These are phyloP conservation scores for Oxyria digyna DNA, from an alignment of 148 eudicot species.

Conservation along the genomic window DNA sequence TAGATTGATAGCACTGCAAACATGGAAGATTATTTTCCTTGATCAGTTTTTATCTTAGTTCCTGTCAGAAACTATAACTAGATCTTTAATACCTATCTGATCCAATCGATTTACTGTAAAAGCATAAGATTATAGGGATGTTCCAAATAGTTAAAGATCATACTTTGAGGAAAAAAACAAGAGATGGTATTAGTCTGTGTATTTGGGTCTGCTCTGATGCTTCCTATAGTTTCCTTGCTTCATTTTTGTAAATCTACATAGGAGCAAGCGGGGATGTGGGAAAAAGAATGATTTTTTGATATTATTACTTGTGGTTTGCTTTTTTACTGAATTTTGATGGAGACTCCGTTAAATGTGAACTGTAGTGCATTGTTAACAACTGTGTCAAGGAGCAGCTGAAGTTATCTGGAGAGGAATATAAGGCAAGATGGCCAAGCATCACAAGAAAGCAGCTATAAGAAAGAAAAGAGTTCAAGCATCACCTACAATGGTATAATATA, in stretches of 20 bases:
- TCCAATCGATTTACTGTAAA: not conserved
- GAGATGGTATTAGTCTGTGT: not conserved
- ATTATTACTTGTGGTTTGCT: not conserved
- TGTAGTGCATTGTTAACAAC: not conserved
- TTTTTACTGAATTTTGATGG: not conserved
- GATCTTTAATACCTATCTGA: no score
- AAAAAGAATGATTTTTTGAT: not conserved
- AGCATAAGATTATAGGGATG: not conserved
- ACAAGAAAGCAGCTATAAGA: conserved; percentile 26
- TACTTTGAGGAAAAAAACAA: no score
- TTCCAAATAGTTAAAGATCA: not conserved
- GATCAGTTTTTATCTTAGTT: not conserved
- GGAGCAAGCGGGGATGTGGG: not conserved
- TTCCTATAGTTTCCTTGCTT: not conserved
- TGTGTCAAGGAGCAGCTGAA: not conserved
- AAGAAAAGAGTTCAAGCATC: conserved; percentile 58
- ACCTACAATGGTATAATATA: conserved; percentile 41
- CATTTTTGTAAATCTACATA: not conserved
- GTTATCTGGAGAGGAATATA: not conserved
- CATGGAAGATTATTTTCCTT: no score
- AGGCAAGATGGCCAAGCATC: conserved; percentile 24
- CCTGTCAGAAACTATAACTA: not conserved
- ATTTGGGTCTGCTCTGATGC: not conserved
- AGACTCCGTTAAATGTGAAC: not conserved
- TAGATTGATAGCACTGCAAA: no score